Percentiles rank a stretch among this genome's conserved stretches.
phyloP scores from a whole-genome alignment of 352 stramenopile genomes.

The Thalassiosira pacifica region DNA sequence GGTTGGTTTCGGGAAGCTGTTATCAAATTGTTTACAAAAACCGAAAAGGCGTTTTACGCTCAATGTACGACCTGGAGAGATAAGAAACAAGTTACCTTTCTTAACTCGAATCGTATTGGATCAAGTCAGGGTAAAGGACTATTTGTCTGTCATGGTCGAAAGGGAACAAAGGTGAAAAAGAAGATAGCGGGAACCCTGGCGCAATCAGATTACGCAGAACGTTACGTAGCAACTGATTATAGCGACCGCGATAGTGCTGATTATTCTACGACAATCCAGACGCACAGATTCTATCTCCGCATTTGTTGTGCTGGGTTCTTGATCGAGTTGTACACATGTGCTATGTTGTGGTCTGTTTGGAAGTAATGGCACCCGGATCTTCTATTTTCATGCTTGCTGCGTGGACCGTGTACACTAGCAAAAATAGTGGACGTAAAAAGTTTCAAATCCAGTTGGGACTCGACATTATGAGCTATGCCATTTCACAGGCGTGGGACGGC shows the following conservation, averaged over 20 bases:
- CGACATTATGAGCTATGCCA: slow-evolving; percentile 30
- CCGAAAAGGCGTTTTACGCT: neutral
- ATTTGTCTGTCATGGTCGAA: slow-evolving; percentile 9
- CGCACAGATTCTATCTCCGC: slow-evolving; percentile 29
- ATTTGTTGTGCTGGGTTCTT: slow-evolving; percentile 36
- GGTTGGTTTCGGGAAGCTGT: slow-evolving; percentile 8
- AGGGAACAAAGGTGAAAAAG: neutral
- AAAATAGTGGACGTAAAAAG: slow-evolving; percentile 5
- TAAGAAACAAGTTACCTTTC: slow-evolving; percentile 42
- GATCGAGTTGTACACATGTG: slow-evolving; percentile 33
- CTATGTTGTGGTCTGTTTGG: slow-evolving; percentile 14
- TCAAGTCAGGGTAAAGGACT: slow-evolving; percentile 3
- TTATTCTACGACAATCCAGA: slow-evolving; percentile 27
- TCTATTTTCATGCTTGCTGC: neutral
- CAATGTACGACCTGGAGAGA: slow-evolving; percentile 35
- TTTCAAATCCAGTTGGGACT: slow-evolving; percentile 43
- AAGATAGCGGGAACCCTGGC: slow-evolving; percentile 3
- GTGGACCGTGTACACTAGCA: neutral
- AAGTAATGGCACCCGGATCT: neutral
- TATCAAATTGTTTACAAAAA: neutral
- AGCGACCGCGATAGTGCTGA: slow-evolving; percentile 35
- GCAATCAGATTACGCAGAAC: slow-evolving; percentile 16
- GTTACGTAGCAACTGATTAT: slow-evolving; percentile 25
- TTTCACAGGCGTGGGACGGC: slow-evolving; percentile 19
- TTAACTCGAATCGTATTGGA: slow-evolving; percentile 32